Base-by-base conservation (phyloP, 176 grass and related monocot species). In the Bolboschoenus planiculmis region DNA sequence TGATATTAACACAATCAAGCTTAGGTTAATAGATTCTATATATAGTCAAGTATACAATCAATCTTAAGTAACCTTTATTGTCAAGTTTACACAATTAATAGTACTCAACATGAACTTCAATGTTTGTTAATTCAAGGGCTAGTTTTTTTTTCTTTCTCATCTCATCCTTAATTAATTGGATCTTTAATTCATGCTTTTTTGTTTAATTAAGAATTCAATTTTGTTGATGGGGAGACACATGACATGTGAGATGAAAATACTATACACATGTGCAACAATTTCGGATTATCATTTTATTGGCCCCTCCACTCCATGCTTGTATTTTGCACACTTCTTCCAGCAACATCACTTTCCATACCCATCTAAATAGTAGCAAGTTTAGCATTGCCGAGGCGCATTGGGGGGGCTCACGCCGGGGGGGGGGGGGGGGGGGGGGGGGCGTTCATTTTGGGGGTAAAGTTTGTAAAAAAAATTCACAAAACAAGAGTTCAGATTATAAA, bases 241-340 rank as follows among this genome's bases (percentile, higher is more conserved):
- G 34, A 16, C 30, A 48, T 18, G 10, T 42, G 23, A 24, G 13
- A 57, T 78, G 46, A 47, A 50, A 40, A 29, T 5, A 77, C 34
- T 27, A 51, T 77, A 20, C 42, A 77, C 18, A 9, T 56, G 20
- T 10, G 10, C 57, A 60, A 60, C 64, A 40, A 21, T 51, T 51
- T 11, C 47, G 47, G 47, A 51, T 13, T 51, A 51, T 62, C 35
- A 81, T 61, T 81, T 46, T 60, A 31, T 60, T 43, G 78, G 78
- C 44, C 78, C 78, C 78, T 57, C 54, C 15, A 62, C 36, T 26
- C 27, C 1, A 80, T 80, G 16, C 63, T 42, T 81, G 57, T 64
- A 63, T 10, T 64, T 81, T 63, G 35, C 79, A 64, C 6, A 64
- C 6, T 81, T 50, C 13, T 75, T 26, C 70, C 70, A 30, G 71